A percentile compares a stretch with the other conserved stretches of the same genome.
phyloP scores from a whole-genome alignment of 306 rosid genomes.

The Vicia sativa region DNA sequence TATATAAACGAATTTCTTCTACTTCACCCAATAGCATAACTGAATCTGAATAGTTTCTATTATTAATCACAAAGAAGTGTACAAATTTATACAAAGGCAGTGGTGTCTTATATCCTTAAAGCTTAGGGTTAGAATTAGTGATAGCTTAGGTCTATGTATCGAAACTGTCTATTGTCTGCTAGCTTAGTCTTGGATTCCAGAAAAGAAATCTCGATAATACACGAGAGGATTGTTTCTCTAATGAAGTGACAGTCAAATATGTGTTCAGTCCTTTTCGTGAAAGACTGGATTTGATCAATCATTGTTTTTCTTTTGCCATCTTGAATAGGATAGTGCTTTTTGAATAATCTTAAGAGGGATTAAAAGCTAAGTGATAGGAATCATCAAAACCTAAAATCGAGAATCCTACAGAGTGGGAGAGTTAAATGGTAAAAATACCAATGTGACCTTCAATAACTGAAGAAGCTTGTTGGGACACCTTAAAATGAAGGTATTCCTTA shows the following conservation, averaged over 20 bases:
- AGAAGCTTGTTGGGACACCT: no score
- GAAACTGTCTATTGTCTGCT: not conserved
- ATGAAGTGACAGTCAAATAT: not conserved
- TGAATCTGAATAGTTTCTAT: not conserved
- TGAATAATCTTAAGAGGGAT: no score
- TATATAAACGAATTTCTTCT: not conserved
- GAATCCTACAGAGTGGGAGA: no score
- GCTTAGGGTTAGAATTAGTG: not conserved
- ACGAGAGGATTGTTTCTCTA: not conserved
- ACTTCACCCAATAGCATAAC: not conserved
- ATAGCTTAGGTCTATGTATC: not conserved
- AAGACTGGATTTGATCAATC: not conserved
- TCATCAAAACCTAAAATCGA: no score
- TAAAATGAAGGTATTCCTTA: no score
- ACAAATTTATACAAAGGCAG: not conserved
- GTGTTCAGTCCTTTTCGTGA: not conserved
- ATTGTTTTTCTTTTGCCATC: not conserved
- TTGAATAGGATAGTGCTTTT: no score
- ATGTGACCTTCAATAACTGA: no score
- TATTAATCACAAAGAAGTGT: not conserved
- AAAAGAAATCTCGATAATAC: not conserved
- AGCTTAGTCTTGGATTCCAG: not conserved
- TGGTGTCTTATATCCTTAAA: not conserved
- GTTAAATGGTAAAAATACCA: no score
- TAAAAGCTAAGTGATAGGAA: no score